These are phyloP conservation scores for Circinella umbellata DNA, from an alignment of 371 early-diverging fungal species.

Conservation along the genomic window DNA sequence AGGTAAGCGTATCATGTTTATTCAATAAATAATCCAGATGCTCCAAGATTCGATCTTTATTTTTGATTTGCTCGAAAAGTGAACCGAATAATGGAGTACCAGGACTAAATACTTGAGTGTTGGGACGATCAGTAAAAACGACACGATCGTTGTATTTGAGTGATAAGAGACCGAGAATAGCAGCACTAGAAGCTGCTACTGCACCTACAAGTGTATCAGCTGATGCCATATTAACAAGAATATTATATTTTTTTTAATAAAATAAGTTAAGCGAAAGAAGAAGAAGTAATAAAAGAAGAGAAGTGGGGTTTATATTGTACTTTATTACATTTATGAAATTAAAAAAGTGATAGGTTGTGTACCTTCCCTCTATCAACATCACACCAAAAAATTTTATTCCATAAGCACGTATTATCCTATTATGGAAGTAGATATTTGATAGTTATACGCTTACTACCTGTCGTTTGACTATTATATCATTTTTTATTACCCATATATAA, in stretches of 20 bases:
- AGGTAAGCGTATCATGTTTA: slow-evolving; percentile 20
- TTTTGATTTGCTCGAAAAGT: slow-evolving; percentile 21
- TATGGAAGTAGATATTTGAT: too few species aligned
- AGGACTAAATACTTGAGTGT: slow-evolving; percentile 22
- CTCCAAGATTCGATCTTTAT: slow-evolving; percentile 31
- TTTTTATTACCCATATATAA: too few species aligned
- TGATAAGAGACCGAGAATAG: slow-evolving; percentile 29
- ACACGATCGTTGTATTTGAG: slow-evolving; percentile 34
- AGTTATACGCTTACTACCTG: too few species aligned
- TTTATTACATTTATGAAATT: too few species aligned
- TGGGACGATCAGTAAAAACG: slow-evolving; percentile 29
- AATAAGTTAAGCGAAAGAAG: too few species aligned
- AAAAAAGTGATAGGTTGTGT: too few species aligned
- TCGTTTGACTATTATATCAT: too few species aligned
- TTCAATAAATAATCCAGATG: slow-evolving; percentile 26
- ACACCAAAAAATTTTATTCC: too few species aligned
- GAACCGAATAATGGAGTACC: slow-evolving; percentile 36
- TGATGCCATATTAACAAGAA: background rate
- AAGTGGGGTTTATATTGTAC: too few species aligned
- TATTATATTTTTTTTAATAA: background rate
- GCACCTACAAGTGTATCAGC: background rate
- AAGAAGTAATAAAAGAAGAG: too few species aligned
- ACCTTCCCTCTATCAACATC: too few species aligned
- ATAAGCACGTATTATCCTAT: too few species aligned
- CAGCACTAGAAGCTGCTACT: slow-evolving; percentile 22